A percentile compares a stretch with the other conserved stretches of the same genome.
Evolutionary conservation across 1,139 yeast species (phyloP).

Genomic region (Tardiomyces blankii): DNA sequence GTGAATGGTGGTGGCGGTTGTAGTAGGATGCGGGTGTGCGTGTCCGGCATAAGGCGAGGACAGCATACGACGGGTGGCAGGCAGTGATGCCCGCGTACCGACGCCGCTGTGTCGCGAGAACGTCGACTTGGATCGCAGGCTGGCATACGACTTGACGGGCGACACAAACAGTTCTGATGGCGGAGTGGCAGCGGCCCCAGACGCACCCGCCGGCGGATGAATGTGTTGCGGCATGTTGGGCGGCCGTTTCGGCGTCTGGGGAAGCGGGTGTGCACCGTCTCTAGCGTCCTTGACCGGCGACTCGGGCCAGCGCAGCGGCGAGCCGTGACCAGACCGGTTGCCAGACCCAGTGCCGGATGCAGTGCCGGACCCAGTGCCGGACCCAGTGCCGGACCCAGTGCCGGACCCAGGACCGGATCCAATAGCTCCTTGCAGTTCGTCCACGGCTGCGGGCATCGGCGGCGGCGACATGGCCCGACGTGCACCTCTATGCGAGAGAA

Average conservation of each 20-base stretch:
- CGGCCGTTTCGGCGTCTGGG: constrained; percentile 6
- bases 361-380: too few species aligned
- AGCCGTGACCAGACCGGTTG: too few species aligned
- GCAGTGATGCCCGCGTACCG: not conserved
- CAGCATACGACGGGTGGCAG: constrained; percentile 12
- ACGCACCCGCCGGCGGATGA: constrained; percentile 5
- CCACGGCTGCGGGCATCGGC: too few species aligned
- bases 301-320: not conserved
- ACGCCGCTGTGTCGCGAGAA: not conserved
- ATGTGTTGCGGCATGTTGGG: constrained; percentile 7
- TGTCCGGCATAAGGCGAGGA: constrained; percentile 12
- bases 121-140: not conserved
- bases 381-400: too few species aligned
- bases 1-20: too few species aligned
- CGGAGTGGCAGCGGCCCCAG: not conserved
- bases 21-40: not conserved
- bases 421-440: too few species aligned
- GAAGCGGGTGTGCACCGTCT: not conserved
- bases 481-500: too few species aligned
- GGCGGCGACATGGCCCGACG: too few species aligned
- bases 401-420: too few species aligned
- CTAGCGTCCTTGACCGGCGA: not conserved
- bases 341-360: too few species aligned
- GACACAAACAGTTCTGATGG: not conserved
- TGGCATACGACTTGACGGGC: not conserved